Evolutionary conservation across 1,139 yeast species (phyloP).

Genomic region (Pichia sp.): DNA sequence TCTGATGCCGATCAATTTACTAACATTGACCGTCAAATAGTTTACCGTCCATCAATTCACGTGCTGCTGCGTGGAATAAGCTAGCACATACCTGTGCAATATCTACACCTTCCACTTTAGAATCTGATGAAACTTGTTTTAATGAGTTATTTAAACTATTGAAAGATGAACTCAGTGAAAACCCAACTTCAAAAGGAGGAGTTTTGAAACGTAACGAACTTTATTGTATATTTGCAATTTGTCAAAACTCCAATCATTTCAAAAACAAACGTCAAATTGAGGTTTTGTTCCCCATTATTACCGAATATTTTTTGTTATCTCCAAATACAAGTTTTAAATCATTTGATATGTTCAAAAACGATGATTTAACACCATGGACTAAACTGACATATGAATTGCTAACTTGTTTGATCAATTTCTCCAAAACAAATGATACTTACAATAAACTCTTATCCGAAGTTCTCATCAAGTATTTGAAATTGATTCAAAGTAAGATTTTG

Average conservation of each 20-base stretch:
- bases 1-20: background rate
- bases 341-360: constrained; percentile 21
- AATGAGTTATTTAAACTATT: constrained; percentile 28
- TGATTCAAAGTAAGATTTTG: constrained; percentile 27
- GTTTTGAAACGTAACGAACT: constrained; percentile 36
- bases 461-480: constrained; percentile 24
- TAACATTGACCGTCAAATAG: constrained; percentile 7
- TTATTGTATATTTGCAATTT: constrained; percentile 64
- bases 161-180: constrained; percentile 26
- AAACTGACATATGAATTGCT: constrained; percentile 25
- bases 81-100: constrained; percentile 35
- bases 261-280: constrained; percentile 42
- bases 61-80: constrained; percentile 55
- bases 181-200: background rate
- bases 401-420: constrained; percentile 30
- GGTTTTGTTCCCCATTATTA: constrained; percentile 44
- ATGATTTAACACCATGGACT: constrained; percentile 29
- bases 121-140: constrained; percentile 16
- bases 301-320: constrained; percentile 52
- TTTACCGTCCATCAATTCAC: constrained; percentile 30
- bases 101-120: constrained; percentile 10
- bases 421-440: constrained; percentile 32
- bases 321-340: constrained; percentile 39
- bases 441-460: constrained; percentile 6
- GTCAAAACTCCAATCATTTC: constrained; percentile 43